Conservation (phyloP, 1,284 basidiomycete genomes). For the Mycena sp. region DNA sequence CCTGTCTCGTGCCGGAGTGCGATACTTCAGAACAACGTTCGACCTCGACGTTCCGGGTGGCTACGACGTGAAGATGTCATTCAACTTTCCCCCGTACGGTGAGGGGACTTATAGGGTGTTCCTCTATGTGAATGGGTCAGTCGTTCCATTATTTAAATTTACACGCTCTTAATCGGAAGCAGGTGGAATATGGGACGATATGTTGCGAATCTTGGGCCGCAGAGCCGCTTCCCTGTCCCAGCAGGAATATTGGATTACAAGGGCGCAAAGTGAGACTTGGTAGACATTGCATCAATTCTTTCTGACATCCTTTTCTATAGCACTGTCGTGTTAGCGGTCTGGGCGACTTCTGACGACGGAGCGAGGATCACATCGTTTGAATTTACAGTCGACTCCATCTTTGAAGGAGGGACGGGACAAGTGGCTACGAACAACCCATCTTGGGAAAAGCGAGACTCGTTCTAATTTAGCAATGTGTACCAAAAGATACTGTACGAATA, state of each 20-base stretch:
- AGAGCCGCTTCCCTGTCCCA: constrained; percentile 50
- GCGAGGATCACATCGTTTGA: constrained; percentile 43
- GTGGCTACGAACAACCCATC: constrained; percentile 56
- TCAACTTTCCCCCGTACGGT: constrained; percentile 66
- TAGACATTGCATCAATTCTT: neutral
- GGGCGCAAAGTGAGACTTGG: constrained; percentile 44
- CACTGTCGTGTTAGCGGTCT: constrained; percentile 63
- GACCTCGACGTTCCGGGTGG: constrained; percentile 64
- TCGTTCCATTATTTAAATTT: constrained; percentile 38
- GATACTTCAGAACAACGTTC: constrained; percentile 82
- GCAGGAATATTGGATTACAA: constrained; percentile 61
- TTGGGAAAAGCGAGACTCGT: constrained; percentile 42
- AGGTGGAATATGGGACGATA: constrained; percentile 55
- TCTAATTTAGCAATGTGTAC: constrained; percentile 12
- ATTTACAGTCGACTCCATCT: constrained; percentile 55
- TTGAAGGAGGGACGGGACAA: constrained; percentile 59
- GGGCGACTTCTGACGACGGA: constrained; percentile 51
- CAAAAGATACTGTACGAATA: neutral
- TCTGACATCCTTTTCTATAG: constrained; percentile 44
- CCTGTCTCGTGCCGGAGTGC: constrained; percentile 62
- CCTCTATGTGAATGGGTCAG: constrained; percentile 82
- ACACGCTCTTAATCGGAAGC: constrained; percentile 44
- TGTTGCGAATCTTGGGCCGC: constrained; percentile 53
- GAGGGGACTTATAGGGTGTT: constrained; percentile 73
- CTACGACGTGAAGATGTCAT: constrained; percentile 71